Percentiles rank a stretch among this genome's conserved stretches.
These are phyloP conservation scores for Chalaropsis thielavioides DNA, from an alignment of 2,329 filamentous ascomycete genomes.

Conservation along the genomic window DNA sequence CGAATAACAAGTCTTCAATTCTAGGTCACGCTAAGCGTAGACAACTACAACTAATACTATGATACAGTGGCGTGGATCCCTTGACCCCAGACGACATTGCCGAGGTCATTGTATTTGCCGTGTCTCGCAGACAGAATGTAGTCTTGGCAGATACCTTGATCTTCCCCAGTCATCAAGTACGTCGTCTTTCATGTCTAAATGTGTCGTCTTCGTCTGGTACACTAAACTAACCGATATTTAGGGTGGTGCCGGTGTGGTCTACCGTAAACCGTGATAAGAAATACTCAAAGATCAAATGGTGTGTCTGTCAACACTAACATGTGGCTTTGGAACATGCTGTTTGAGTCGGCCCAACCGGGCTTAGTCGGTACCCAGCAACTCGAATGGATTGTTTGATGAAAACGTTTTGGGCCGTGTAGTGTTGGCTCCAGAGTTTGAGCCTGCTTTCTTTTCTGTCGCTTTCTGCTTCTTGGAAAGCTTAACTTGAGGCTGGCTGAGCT, in stretches of 20 bases:
- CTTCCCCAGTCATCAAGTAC: conserved; percentile 73
- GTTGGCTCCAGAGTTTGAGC: not conserved
- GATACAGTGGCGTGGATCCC: conserved; percentile 54
- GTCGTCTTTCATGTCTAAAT: conserved; percentile 24
- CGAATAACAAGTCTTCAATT: not conserved
- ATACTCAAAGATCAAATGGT: too few species aligned
- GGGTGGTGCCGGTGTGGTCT: conserved; percentile 24
- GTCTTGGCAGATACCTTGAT: conserved; percentile 77
- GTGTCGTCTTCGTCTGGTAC: too few species aligned
- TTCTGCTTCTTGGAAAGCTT: conserved; percentile 4
- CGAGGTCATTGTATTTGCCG: conserved; percentile 76
- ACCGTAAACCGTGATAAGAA: conserved; percentile 21
- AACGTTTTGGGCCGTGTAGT: not conserved
- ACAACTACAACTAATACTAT: not conserved
- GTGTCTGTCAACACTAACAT: too few species aligned
- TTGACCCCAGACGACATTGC: conserved; percentile 84
- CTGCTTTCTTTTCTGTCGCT: not conserved
- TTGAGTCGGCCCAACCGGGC: not conserved
- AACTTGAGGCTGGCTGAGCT: not conserved
- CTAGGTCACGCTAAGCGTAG: conserved; percentile 9
- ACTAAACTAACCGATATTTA: conserved; percentile 15
- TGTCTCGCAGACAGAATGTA: conserved; percentile 74
- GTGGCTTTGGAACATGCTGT: not conserved
- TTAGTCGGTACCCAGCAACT: not conserved
- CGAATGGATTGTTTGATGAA: not conserved